These are phyloP conservation scores for Sarcocystis neurona DNA, from an alignment of 169 alveolate species.

Conservation along the genomic window DNA sequence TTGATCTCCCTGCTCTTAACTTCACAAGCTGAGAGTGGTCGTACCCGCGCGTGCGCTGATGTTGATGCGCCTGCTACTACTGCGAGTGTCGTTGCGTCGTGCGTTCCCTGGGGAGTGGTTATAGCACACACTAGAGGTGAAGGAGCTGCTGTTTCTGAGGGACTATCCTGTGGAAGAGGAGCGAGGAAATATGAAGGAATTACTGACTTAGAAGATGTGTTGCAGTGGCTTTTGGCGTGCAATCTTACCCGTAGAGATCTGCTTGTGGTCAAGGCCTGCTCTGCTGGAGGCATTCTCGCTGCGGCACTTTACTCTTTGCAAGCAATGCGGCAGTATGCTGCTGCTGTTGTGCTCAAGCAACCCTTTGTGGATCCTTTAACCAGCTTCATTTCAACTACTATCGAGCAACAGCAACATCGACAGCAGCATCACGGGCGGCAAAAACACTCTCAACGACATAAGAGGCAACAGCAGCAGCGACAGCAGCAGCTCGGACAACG, in stretches of 20 bases:
- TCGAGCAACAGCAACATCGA: no score
- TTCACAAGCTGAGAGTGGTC: no score
- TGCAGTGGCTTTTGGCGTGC: background rate
- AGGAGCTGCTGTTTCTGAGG: background rate
- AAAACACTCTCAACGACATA: no score
- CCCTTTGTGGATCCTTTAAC: no score
- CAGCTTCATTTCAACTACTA: no score
- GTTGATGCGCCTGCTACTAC: no score
- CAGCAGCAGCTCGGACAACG: no score
- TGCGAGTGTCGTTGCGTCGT: no score
- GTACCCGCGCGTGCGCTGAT: no score
- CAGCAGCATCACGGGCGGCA: no score
- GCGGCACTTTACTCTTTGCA: conserved; percentile 12
- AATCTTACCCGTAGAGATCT: background rate
- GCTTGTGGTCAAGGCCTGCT: background rate
- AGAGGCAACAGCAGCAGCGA: no score
- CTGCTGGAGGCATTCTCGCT: conserved; percentile 16
- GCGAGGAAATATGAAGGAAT: background rate
- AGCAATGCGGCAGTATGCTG: background rate
- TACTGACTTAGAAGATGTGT: background rate
- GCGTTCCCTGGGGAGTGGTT: conserved; percentile 1
- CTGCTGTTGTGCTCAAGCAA: no score
- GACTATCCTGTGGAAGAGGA: background rate
- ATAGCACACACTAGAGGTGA: conserved; percentile 8
- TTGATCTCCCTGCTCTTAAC: background rate